A percentile compares a stretch with the other conserved stretches of the same genome.
These are phyloP conservation scores for Solanum peruvianum DNA, from an alignment of 257 asterid genomes.

Conservation along the genomic window DNA sequence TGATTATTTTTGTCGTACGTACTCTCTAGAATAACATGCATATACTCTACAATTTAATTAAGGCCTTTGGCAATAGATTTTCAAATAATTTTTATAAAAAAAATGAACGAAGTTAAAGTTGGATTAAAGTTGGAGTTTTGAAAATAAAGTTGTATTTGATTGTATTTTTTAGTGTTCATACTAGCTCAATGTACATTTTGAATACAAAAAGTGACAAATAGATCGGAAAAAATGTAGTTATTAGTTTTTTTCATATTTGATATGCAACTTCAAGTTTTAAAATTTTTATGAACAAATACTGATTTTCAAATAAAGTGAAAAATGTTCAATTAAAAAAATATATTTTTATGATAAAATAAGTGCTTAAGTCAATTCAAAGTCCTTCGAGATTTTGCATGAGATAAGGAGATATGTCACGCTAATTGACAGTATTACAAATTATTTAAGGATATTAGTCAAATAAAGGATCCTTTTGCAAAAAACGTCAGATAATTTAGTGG, in stretches of 20 bases:
- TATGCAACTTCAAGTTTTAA: not conserved
- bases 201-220: not conserved
- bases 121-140: not conserved
- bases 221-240: not conserved
- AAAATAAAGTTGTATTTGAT: not conserved
- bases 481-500: not conserved
- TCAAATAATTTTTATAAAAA: not conserved
- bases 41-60: not conserved
- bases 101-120: not conserved
- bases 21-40: not conserved
- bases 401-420: not conserved
- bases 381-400: not conserved
- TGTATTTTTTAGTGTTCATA: not conserved
- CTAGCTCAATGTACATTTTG: not conserved
- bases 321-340: not conserved
- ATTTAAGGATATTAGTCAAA: not conserved
- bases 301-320: not conserved
- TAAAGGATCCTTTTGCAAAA: not conserved
- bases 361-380: not conserved
- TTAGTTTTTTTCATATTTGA: not conserved
- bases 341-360: not conserved
- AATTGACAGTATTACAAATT: not conserved
- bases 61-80: not conserved
- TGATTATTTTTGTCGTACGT: not conserved
- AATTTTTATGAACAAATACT: not conserved